Evolutionary conservation across 805 yeast species (phyloP).

Genomic region (Starmerella vitae): DNA sequence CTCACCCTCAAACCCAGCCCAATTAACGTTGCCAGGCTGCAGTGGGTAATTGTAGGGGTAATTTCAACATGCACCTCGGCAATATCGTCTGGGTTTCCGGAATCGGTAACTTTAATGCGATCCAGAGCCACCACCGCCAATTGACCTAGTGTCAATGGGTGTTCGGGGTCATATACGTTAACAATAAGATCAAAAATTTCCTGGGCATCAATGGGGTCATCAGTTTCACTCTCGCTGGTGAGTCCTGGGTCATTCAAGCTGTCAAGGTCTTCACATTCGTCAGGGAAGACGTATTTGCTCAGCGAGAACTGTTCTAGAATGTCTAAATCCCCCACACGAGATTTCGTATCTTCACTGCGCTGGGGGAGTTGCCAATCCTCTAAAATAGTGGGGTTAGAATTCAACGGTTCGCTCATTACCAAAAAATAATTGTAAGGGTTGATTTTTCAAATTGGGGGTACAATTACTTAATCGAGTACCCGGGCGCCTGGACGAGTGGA

Average conservation of each 20-base stretch:
- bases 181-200: conserved; percentile 81
- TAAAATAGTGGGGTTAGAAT: conserved; percentile 79
- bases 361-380: conserved; percentile 69
- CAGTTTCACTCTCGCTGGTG: conserved; percentile 17
- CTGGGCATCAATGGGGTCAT: conserved; percentile 68
- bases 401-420: conserved; percentile 71
- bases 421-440: no score
- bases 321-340: conserved; percentile 10
- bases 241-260: conserved; percentile 18
- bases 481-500: no score
- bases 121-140: conserved; percentile 78
- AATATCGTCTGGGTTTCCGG: conserved; percentile 39
- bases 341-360: conserved; percentile 31
- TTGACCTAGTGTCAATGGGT: conserved; percentile 88
- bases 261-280: conserved; percentile 4
- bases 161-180: conserved; percentile 90
- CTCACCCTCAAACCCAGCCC: conserved; percentile 92
- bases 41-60: conserved; percentile 96
- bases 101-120: conserved; percentile 61
- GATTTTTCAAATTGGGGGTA: no score
- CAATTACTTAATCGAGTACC: no score
- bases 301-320: conserved; percentile 18
- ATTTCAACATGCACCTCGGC: conserved; percentile 69
- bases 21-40: conserved; percentile 88
- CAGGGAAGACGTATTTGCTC: conserved; percentile 9